These are phyloP conservation scores for Solanum lignicaule DNA, from an alignment of 257 asterid species.

Conservation along the genomic window DNA sequence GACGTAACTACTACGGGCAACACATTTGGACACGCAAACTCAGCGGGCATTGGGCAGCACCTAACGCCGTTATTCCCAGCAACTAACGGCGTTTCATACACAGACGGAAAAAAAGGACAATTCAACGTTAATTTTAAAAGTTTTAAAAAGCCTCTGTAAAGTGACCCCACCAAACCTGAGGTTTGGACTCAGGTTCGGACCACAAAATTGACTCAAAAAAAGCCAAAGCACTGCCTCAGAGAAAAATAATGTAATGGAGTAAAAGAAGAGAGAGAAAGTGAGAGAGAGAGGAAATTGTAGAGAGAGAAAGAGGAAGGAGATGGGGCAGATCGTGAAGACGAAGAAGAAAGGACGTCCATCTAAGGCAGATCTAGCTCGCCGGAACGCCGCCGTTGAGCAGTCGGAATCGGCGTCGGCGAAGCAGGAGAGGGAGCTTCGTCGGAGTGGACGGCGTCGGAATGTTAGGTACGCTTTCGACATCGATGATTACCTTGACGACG, in stretches of 20 bases:
- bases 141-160: not conserved
- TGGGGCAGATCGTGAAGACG: conserved; percentile 92
- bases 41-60: conserved; percentile 24
- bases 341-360: conserved; percentile 92
- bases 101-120: not conserved
- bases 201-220: conserved; percentile 13
- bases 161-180: conserved; percentile 27
- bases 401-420: conserved; percentile 8
- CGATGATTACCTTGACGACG: conserved; percentile 94
- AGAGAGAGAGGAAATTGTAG: conserved; percentile 22
- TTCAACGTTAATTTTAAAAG: not conserved
- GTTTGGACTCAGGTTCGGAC: conserved; percentile 38
- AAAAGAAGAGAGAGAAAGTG: conserved; percentile 51
- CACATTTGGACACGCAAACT: not conserved
- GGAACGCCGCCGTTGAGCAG: conserved; percentile 4
- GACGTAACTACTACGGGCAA: conserved; percentile 6
- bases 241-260: conserved; percentile 42
- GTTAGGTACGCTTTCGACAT: conserved; percentile 85
- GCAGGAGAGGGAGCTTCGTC: conserved; percentile 53
- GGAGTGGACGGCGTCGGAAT: conserved; percentile 84
- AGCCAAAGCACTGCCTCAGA: conserved; percentile 28
- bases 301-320: conserved; percentile 30
- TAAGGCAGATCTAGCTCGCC: conserved; percentile 53
- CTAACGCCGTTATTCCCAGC: conserved; percentile 33
- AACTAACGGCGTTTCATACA: conserved; percentile 28